Evolutionary conservation across 1,139 yeast genomes (phyloP).

Genomic region (Magnusiomyces paraingens): DNA sequence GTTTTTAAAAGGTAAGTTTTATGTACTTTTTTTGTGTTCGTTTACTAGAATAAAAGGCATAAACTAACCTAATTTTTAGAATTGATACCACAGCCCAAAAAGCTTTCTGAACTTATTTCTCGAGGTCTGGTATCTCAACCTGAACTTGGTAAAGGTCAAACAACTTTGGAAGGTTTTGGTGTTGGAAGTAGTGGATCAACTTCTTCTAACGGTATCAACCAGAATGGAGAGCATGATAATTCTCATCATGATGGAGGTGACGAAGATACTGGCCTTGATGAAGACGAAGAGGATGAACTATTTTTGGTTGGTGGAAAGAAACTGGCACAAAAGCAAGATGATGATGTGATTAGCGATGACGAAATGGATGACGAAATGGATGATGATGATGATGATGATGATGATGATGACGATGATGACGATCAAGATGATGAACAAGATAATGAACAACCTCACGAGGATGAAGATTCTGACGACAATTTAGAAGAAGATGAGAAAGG

Average conservation of each 20-base stretch:
- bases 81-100: conserved; percentile 15
- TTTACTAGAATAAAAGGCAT: not conserved
- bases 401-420: too few species aligned
- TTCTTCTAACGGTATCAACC: too few species aligned
- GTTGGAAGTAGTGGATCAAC: too few species aligned
- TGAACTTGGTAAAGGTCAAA: conserved; percentile 14
- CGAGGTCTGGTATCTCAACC: conserved; percentile 12
- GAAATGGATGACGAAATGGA: too few species aligned
- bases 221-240: too few species aligned
- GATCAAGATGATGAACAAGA: too few species aligned
- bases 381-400: too few species aligned
- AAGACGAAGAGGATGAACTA: not conserved
- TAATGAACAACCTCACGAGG: too few species aligned
- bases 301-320: not conserved
- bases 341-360: too few species aligned
- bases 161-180: conserved; percentile 10
- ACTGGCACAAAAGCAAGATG: not conserved
- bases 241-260: conserved; percentile 3
- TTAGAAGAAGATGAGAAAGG: too few species aligned
- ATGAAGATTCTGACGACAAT: too few species aligned
- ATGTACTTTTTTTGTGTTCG: not conserved
- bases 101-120: conserved; percentile 10
- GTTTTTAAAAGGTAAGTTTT: not conserved
- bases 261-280: not conserved
- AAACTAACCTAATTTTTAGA: conserved; percentile 7